Base-by-base conservation (phyloP, 805 yeast species). In the Ogataea ramenticola region DNA sequence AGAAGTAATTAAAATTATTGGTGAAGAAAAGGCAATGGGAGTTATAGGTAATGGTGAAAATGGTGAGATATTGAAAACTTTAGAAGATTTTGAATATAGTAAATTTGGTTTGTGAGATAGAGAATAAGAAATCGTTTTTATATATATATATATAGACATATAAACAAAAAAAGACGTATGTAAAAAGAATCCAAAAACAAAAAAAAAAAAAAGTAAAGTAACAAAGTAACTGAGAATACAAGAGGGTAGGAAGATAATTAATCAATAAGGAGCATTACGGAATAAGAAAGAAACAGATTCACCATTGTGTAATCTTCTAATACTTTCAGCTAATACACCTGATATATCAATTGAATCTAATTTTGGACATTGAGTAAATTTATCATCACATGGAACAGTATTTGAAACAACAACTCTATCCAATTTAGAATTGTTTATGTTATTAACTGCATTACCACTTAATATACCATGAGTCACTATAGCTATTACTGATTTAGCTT, bases 301-400 rank as follows among this genome's bases (percentile, higher is more conserved):
- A 66, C 95, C 95, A 55, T 85, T 83, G 64, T 86, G 95, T 60
- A 86, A 73, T 66, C 95, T 79, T 69, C 95, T 79, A 48, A 86
- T 78, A 49, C 89, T 81, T 65, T 86, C 95, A 27, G 91, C 91
- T 48, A 86, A 66, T 8, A 81, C 85, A 32, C 86, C 77, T 51
- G 83, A 74, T 39, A 86, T 75, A 64, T 86, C 93, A 46, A 85
- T 77, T 17, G 76, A 69, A 50, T 80, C 86, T 50, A 85, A 67
- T 55, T 73, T 79, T 15, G 84, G 79, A 57, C 89, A 81, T 20
- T 58, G 53, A 43, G 65, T 62, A 53, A 75, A 61, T 56, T 82
- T 79, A 47, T 80, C 81, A 53, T 79, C 84, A 47, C 85, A 77
- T 34, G 93, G 93, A 49, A 85, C 82, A 4, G 93, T 81, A 56